Conservation (phyloP, 75 land plant genomes). For the Cupressus sempervirens region DNA sequence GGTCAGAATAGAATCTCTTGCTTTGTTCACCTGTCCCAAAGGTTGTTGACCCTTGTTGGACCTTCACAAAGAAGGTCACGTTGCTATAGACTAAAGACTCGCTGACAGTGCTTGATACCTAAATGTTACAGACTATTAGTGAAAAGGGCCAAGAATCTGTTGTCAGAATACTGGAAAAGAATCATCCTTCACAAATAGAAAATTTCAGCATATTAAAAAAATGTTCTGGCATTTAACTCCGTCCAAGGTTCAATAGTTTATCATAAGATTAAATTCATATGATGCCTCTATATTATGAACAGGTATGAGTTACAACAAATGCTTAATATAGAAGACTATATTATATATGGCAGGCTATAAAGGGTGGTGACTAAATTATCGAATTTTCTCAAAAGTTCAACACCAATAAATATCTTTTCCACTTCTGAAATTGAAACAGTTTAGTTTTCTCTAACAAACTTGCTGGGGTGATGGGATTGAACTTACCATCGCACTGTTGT, state of each 20-base stretch:
- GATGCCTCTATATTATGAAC: neutral
- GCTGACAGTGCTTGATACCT: neutral
- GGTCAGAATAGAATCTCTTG: no score
- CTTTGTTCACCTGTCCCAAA: no score
- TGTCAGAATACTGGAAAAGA: neutral
- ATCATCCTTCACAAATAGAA: neutral
- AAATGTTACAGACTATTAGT: neutral
- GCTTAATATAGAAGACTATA: neutral
- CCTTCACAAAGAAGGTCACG: no score
- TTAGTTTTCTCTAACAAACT: neutral
- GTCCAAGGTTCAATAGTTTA: neutral
- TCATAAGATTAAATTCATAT: neutral
- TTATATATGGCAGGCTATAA: neutral
- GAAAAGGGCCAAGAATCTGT: neutral
- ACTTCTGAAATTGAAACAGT: neutral
- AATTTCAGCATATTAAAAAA: neutral
- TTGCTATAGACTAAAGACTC: neutral
- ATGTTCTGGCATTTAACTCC: neutral
- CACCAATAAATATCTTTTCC: neutral
- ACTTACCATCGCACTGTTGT: conserved; percentile 92
- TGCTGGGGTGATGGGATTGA: neutral
- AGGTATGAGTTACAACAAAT: neutral
- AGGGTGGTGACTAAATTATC: neutral
- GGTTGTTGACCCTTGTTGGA: no score
- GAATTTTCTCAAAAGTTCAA: neutral